Base-by-base conservation (phyloP, 2,329 filamentous ascomycete species). In the Ampelomyces quisqualis region DNA sequence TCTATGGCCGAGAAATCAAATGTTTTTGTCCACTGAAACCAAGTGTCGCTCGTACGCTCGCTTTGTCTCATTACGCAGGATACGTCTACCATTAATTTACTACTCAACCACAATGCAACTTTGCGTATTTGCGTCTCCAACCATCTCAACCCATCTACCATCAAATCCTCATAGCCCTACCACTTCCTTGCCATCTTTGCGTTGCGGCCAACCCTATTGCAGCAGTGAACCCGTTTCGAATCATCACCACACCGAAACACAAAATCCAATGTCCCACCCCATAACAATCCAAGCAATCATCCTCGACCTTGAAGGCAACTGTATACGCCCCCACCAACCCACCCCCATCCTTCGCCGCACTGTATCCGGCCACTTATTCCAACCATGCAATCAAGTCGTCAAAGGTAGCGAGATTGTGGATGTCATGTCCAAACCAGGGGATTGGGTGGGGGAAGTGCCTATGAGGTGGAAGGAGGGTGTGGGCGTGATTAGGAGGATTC, bases 271-370 rank as follows among this genome's bases (percentile, higher is more conserved):
- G 3, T n/a, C 22, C 22, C 22, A 24, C n/a, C 22, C 22, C 7
- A 3, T n/a, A 3, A 32, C 6, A 19, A 19, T 27, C n/a, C 24
- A 9, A 3, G 30, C 18, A 4, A 9, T n/a, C 18, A 23, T 40
- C 18, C n/a, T 28, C 24, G 38, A 40, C 31, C 15, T 34, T 9
- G 24, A 34, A n/a, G 18, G 23, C 23, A 40, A 18, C 14, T 18
- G 30, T 7, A 19, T 40, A 8, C 18, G 24, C n/a, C 13, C 31
- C 7, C 14, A 24, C 11, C 7, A 17, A 13, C 38, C 38, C 10
- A n/a, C 7, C 5, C 38, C 31, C 3, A 13, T 34, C 3, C 15
- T 34, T 4, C 31, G 23, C 14, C 38, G 38, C 18, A 34, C 31
- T 10, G 17, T 20, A 7, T 40, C 31, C 13, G 38, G 38, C 9